Conservation (phyloP, 129 eudicot genomes). For the Escallonia herrerae region DNA sequence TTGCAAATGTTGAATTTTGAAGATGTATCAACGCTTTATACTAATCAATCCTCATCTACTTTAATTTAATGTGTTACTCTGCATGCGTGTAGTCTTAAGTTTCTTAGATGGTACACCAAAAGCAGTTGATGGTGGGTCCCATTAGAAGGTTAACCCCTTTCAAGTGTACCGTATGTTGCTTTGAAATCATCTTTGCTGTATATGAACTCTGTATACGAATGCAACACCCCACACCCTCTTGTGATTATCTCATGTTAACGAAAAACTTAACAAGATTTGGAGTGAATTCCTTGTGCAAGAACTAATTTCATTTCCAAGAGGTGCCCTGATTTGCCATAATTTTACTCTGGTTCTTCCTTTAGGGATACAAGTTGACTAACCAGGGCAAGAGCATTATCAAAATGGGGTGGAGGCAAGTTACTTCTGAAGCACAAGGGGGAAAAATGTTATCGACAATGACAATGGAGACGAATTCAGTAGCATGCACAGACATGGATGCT, state of each 20-base stretch:
- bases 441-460: constrained; percentile 68
- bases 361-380: constrained; percentile 87
- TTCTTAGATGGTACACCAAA: neutral
- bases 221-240: neutral
- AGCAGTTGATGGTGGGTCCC: neutral
- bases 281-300: neutral
- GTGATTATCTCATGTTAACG: neutral
- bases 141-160: neutral
- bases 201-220: neutral
- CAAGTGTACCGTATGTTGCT: neutral
- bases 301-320: neutral
- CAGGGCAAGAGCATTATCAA: constrained; percentile 63
- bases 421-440: constrained; percentile 44
- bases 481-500: constrained; percentile 15
- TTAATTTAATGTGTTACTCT: too few species aligned
- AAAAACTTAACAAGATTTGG: neutral
- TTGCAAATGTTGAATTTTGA: neutral
- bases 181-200: neutral
- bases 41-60: too few species aligned
- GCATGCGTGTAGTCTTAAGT: neutral
- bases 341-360: constrained; percentile 7
- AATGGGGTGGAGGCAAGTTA: constrained; percentile 67
- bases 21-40: too few species aligned
- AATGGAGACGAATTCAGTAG: constrained; percentile 35
- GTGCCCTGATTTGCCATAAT: neutral